Evolutionary conservation across 192 early-diverging fungal species (phyloP), one percentile per base, ranked within the genome.

Genomic region (Allomyces javanicus): DNA sequence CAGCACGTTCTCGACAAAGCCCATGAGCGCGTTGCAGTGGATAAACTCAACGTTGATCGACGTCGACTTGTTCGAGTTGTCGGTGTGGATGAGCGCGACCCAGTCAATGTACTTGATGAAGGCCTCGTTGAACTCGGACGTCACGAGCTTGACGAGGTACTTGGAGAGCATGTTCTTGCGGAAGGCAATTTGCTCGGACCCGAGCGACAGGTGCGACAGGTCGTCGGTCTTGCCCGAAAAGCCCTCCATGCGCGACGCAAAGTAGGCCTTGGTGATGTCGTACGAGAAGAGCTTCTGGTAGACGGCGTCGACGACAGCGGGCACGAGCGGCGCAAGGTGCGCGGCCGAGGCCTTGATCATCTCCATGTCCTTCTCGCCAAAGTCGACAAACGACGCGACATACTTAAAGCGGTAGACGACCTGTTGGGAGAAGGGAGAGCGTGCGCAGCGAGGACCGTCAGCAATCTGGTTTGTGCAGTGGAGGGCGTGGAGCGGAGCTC

Each of bases 11-110:
- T 86, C 78, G 40, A 86, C 76, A 68, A 78, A 89, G 7, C 82
- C 86, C 44, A 91, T 75, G 64, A 91, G 70, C 1, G 87, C 88
- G 64, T 90, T 90, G 70, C 78, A 76, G 72, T 91, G 89, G 64
- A 91, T 86, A 67, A 88, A 81, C 62, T 91, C 89, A 44, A 91
- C 89, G 45, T 89, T 88, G 67, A 90, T 89, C 50, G 79, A 84
- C 17, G 81, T 82, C 68, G 79, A 86, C 71, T 91, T 91, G 65
- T 71, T 67, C 44, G 84, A 84, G 25, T 82, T 90, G 40, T 84
- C 76, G 17, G 82, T 86, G 70, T 91, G 89, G 66, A 91, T 90
- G 65, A 82, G 79, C 10, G 84, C 89, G 17, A 89, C 88, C 74
- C 86, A 86, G 69, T 90, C 86, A 33, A 91, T 76, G 68, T 91